Evolutionary conservation across 2,329 filamentous ascomycete species (phyloP).

Genomic region (Colletotrichum graminicola): DNA sequence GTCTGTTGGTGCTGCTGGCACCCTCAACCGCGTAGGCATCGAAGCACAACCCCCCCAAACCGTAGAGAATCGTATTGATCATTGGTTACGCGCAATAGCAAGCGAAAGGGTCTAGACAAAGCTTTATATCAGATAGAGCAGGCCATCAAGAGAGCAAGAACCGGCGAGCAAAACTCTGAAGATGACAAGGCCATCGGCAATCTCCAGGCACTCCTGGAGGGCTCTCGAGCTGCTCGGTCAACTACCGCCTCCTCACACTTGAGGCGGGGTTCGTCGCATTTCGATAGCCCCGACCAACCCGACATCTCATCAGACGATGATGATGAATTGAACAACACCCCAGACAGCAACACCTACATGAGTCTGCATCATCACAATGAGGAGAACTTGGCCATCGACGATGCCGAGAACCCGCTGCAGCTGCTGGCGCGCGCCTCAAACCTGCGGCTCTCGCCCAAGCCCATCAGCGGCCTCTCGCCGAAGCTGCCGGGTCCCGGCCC

Average conservation of each 20-base stretch:
- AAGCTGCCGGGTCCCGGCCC: constrained; percentile 36
- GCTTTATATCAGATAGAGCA: constrained; percentile 81
- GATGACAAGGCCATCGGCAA: constrained; percentile 61
- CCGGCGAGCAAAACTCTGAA: constrained; percentile 58
- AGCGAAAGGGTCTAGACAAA: constrained; percentile 80
- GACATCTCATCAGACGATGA: constrained; percentile 52
- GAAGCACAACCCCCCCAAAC: background rate
- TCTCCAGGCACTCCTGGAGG: constrained; percentile 56
- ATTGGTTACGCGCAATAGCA: constrained; percentile 60
- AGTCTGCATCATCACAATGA: constrained; percentile 48
- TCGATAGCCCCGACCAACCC: constrained; percentile 44
- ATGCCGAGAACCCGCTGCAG: constrained; percentile 81
- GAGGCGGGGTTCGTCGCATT: constrained; percentile 36
- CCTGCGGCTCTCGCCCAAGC: constrained; percentile 65
- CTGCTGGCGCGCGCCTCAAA: constrained; percentile 80
- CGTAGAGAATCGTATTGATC: constrained; percentile 6
- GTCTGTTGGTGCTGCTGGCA: background rate
- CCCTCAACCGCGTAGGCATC: background rate
- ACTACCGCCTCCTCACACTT: constrained; percentile 43
- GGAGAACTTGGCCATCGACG: constrained; percentile 73
- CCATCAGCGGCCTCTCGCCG: constrained; percentile 44
- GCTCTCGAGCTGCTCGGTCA: constrained; percentile 40
- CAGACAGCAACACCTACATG: constrained; percentile 44
- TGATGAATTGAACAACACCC: constrained; percentile 49
- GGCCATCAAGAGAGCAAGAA: constrained; percentile 69